phyloP scores from a whole-genome alignment of 352 stramenopile species.

The Pythium biforme region DNA sequence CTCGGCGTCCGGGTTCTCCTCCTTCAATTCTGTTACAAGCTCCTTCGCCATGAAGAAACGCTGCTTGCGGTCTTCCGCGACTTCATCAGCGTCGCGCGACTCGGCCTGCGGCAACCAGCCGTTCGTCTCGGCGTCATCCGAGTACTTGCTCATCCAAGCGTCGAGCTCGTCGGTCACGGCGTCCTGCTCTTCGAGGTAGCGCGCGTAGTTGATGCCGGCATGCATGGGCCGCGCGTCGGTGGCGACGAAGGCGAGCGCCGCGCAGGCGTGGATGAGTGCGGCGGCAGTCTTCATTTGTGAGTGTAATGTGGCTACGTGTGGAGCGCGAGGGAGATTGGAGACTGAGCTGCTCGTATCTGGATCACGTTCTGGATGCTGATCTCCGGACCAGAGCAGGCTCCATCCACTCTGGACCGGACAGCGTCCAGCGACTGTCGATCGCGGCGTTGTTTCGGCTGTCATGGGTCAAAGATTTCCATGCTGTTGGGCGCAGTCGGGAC shows the following conservation, averaged over 20 bases:
- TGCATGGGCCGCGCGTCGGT: conserved; percentile 41
- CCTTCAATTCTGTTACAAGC: conserved; percentile 7
- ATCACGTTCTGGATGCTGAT: background rate
- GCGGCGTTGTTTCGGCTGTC: too few relatives aligned
- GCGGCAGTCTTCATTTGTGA: conserved; percentile 5
- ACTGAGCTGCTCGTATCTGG: background rate
- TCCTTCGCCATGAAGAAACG: conserved; percentile 30
- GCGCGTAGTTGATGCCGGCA: conserved; percentile 35
- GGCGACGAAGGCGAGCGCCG: conserved; percentile 74
- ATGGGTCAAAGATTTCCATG: too few relatives aligned
- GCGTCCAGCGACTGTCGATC: background rate
- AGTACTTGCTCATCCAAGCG: conserved; percentile 42
- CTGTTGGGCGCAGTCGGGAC: too few relatives aligned
- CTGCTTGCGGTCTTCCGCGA: conserved; percentile 20
- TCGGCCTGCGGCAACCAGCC: conserved; percentile 26
- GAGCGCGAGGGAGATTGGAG: background rate
- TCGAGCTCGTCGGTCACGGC: conserved; percentile 38
- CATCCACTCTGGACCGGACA: background rate
- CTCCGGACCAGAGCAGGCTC: background rate
- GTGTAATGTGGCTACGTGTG: background rate
- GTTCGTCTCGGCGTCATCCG: conserved; percentile 12
- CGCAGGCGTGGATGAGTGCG: conserved; percentile 1
- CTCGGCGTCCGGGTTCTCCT: conserved; percentile 24
- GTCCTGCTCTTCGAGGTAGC: conserved; percentile 51
- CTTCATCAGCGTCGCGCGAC: conserved; percentile 28